Base-by-base conservation (phyloP, 2,329 filamentous ascomycete species). In the Byssoonygena ceratinophila region DNA sequence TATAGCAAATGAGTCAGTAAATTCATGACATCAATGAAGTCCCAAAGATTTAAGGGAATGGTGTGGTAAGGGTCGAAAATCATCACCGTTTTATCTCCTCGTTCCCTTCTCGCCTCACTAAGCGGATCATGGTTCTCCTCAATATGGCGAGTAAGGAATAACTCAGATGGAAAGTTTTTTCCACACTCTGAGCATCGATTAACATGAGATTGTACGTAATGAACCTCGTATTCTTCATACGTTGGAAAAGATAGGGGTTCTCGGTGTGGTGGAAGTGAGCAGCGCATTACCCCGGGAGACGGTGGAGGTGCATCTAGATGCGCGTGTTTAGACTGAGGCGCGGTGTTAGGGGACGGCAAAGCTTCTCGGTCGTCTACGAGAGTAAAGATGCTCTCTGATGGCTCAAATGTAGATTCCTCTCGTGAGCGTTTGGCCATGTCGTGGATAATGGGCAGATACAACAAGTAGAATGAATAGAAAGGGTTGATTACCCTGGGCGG, bases 111-210 rank as follows among this genome's bases (percentile, higher is more conserved):
- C 9, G 87, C 78, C 46, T 80, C 82, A 36, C 80, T 76, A 55
- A 97, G 77, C 6, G 88, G 80, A 69, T 98, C 89, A 68, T 97
- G 92, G 59, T 84, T 87, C 68, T 97, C 92, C 59, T 90, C 82
- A 58, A 95, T 90, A 65, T 98, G 92, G 43, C 97, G 69, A 53
- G 78, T 75, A 47, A 98, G 75, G 51, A 92, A 82, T 65, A 90
- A 83, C 32, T 83, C 77, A 0, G 87, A 89, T 1, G 92, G 92
- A 57, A 97, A 88, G 66, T 96, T 97, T 66, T 80, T 88, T 52
- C 78, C 76, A 66, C 92, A 98, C 63, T 89, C 84, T 8, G 82
- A 73, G 65, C 92, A 98, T 40, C 91, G 81, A 66, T 96, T 90
- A 55, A 81, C 79, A 67, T 97, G 92, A 20, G 78, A 74, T 63